Conservation (phyloP, 805 yeast genomes). For the Metschnikowia continentalis region DNA sequence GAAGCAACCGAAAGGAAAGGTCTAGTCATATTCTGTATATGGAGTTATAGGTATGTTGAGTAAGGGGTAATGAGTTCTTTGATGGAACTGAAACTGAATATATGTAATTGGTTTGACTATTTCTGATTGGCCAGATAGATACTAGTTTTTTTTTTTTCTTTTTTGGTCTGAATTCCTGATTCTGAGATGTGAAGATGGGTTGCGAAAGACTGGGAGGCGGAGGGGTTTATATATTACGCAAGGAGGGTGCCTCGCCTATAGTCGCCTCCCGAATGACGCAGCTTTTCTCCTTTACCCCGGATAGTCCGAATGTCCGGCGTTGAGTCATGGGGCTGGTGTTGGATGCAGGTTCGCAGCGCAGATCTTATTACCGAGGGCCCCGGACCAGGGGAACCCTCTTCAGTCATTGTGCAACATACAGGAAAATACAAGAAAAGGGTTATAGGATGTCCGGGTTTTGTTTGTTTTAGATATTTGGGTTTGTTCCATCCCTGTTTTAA, state of each 20-base stretch:
- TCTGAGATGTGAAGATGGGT: too few species aligned
- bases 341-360: not conserved
- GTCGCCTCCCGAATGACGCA: not conserved
- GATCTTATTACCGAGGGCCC: not conserved
- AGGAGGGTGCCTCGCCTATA: not conserved
- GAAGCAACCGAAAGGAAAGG: slow-evolving; percentile 32
- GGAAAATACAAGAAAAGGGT: too few species aligned
- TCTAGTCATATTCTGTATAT: slow-evolving; percentile 19
- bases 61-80: too few species aligned
- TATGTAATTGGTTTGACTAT: too few species aligned
- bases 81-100: too few species aligned
- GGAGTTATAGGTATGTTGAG: not conserved
- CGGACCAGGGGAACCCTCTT: not conserved
- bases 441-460: not conserved
- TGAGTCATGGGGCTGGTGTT: not conserved
- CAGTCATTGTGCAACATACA: too few species aligned
- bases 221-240: slow-evolving; percentile 2
- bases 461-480: too few species aligned
- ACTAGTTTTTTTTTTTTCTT: too few species aligned
- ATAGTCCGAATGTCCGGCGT: slow-evolving; percentile 14
- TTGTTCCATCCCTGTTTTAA: too few species aligned
- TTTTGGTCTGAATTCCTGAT: too few species aligned
- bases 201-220: not conserved
- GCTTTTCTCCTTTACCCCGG: slow-evolving; percentile 14
- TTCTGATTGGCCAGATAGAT: too few species aligned